Evolutionary conservation across 768 basidiomycete species (phyloP), one percentile per base, ranked within the genome.

Genomic region (Hygrophorus pudorinus): DNA sequence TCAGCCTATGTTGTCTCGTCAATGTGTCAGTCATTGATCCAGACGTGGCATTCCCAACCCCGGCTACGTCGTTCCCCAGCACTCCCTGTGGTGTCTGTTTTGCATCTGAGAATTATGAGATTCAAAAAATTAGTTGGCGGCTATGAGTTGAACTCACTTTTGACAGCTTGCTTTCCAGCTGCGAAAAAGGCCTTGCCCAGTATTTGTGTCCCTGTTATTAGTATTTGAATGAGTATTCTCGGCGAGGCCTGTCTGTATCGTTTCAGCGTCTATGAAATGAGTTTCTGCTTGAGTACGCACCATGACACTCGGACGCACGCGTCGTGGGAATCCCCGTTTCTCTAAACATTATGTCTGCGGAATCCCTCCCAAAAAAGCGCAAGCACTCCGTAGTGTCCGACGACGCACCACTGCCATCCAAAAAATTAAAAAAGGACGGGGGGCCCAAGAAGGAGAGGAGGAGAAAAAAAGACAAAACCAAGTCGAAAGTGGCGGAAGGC

Each of bases 121-220:
- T 10, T 31, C 21, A 39, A 16, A 42, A 18, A 8, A 14, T 17
- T 29, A 43, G 31, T n/a, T 17, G 14, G 13, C n/a, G 14, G 40
- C 11, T 8, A 30, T 27, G 32, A 47, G 12, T 18, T 44, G 27
- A 10, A 45, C 37, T 24, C 60, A 98, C 96, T 99, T 72, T 89
- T 83, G 34, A 85, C 79, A 9, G 93, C 94, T 61, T 99, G 96
- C 53, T 75, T 72, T 30, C 89, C 89, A 2, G 93, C 96, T 57
- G 91, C 92, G 28, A 73, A 67, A 43, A 98, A 78, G 34, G 96
- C 96, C 65, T 85, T 93, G 44, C 96, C 92, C 41, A 98, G 65
- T 52, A 92, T 92, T 62, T 79, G 81, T 20, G 74, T 68, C 16
- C 87, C 85, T 17, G 81, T 75, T 14, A 90, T 55, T 33, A 87